Percentiles rank a stretch among this genome's conserved stretches.
Evolutionary conservation across 228 moss, liverwort and hornwort genomes (phyloP).

Genomic region (Sphagnum magellanicum): DNA sequence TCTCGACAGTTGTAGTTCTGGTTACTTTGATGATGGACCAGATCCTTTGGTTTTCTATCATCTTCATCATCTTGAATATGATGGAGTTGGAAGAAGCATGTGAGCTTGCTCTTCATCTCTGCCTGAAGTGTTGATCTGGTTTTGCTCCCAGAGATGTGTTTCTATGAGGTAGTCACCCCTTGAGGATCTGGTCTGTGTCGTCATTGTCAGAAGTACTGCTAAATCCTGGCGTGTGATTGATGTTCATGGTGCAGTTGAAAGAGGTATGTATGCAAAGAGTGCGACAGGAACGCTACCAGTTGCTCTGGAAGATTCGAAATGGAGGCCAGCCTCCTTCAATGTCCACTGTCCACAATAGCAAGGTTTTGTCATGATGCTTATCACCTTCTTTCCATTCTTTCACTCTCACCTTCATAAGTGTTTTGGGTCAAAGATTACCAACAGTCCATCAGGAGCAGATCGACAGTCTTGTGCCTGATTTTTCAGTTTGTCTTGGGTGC

Average conservation of each 20-base stretch:
- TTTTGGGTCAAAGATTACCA: not conserved
- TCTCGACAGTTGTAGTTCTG: too few relatives aligned
- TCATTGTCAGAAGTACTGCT: too few relatives aligned
- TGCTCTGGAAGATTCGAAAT: slow-evolving; percentile 55
- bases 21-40: too few relatives aligned
- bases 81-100: too few relatives aligned
- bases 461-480: not conserved
- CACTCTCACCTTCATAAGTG: not conserved
- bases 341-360: slow-evolving; percentile 23
- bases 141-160: too few relatives aligned
- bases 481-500: not conserved
- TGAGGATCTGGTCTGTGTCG: too few relatives aligned
- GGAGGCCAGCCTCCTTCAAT: slow-evolving; percentile 16
- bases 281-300: slow-evolving; percentile 37
- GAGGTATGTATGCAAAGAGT: slow-evolving; percentile 60
- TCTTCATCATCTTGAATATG: too few relatives aligned
- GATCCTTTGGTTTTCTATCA: too few relatives aligned
- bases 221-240: not conserved
- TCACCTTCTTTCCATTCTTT: not conserved
- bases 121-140: too few relatives aligned
- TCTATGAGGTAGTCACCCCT: too few relatives aligned
- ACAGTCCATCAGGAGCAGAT: too few relatives aligned
- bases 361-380: slow-evolving; percentile 15
- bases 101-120: too few relatives aligned
- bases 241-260: slow-evolving; percentile 24